Base-by-base conservation (phyloP, 2,329 filamentous ascomycete species). In the Cladosporium cucumerinum region DNA sequence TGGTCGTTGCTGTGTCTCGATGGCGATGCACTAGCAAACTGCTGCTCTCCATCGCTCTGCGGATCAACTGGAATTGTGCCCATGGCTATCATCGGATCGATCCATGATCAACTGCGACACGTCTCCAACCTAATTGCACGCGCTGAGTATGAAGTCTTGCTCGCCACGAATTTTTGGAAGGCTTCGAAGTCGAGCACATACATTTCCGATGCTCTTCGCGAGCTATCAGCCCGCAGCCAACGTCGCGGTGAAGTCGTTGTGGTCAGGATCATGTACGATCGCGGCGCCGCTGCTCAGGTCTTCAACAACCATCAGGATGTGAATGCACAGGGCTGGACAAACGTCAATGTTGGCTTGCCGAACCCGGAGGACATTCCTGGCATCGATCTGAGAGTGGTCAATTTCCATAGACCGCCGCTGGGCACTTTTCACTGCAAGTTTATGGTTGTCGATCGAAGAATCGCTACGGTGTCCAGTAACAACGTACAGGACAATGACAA, bases 361-460 rank as follows among this genome's bases (percentile, higher is more conserved):
- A 70, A 81, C 0, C 81, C 84, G 0, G 78, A 86, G 2, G 88
- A 93, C 46, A 87, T 93, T 2, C 89, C 90, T 0, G 84, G 91
- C 70, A 76, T 93, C 30, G 87, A 92, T 67, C 75, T 94, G 36
- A 81, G 91, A 71, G 89, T 93, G 6, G 83, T 90, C 66, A 93
- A 91, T 72, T 88, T 87, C 70, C 91, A 93, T 71, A 82, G 83
- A 14, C 84, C 89, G 1, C 76, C 89, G 1, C 76, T 93, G 2
- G 90, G 91, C 0, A 94, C 91, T 0, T 89, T 93, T 48, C 91
- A 93, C 71, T 82, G 87, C 67, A 94, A 94, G 72, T 92, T 89
- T 72, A 90, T 91, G 82, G 80, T 93, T 1, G 86, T 93, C 1
- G 91, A 94, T 74, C 83, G 90, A 7, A 86, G 84, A 67, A 81